phyloP scores from a whole-genome alignment of 306 rosid genomes.

The Oemleria cerasiformis region DNA sequence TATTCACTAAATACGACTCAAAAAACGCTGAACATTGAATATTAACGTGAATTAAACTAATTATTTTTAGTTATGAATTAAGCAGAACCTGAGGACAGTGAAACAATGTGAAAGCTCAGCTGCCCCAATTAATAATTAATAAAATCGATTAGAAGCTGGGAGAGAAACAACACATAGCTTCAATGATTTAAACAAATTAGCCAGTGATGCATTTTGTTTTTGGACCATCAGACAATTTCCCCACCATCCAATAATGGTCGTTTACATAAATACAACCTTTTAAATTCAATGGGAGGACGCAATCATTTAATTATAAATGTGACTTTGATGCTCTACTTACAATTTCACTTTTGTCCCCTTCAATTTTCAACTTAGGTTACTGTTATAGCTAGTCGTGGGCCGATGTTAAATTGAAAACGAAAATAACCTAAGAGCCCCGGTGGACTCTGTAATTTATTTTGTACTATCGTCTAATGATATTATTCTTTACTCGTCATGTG shows the following conservation, averaged over 20 bases:
- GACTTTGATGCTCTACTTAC: neutral
- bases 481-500: too few relatives aligned
- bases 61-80: neutral
- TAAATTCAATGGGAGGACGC: neutral
- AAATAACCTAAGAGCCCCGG: too few relatives aligned
- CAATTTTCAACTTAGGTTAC: neutral
- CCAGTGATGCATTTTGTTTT: slow-evolving; percentile 13
- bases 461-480: too few relatives aligned
- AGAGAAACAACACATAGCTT: slow-evolving; percentile 14
- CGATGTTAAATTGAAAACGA: too few relatives aligned
- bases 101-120: slow-evolving; percentile 32
- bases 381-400: too few relatives aligned
- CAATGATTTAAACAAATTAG: slow-evolving; percentile 23
- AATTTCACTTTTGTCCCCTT: neutral
- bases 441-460: too few relatives aligned
- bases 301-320: slow-evolving; percentile 1
- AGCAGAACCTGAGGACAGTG: neutral
- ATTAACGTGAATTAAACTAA: too few relatives aligned
- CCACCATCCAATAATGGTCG: slow-evolving; percentile 1
- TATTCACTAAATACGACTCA: too few relatives aligned
- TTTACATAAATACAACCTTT: neutral
- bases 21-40: too few relatives aligned
- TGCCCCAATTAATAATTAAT: slow-evolving; percentile 15
- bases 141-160: slow-evolving; percentile 23
- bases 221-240: slow-evolving; percentile 24